Conservation (phyloP, 1,139 yeast genomes). For the Pichia kudriavzevii region DNA sequence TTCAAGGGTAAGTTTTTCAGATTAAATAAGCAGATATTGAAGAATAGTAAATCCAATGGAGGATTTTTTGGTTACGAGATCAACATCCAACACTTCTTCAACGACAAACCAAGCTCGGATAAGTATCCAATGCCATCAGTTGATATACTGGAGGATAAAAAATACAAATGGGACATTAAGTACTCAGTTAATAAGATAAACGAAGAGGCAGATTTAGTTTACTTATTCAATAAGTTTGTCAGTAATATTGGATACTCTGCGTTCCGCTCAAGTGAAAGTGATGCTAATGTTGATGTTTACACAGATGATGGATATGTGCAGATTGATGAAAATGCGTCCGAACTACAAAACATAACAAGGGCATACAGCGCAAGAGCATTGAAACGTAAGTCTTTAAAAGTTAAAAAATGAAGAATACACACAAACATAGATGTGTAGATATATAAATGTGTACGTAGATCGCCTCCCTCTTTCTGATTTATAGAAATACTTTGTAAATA, state of each 20-base stretch:
- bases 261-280: constrained; percentile 18
- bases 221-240: constrained; percentile 18
- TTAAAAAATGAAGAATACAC: background rate
- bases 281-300: constrained; percentile 16
- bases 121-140: constrained; percentile 24
- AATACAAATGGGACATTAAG: constrained; percentile 22
- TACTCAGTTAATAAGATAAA: constrained; percentile 20
- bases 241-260: constrained; percentile 19
- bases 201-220: constrained; percentile 8
- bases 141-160: constrained; percentile 16
- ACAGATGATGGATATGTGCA: constrained; percentile 17
- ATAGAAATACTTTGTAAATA: background rate
- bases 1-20: constrained; percentile 11
- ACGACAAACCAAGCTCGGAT: constrained; percentile 15
- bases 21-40: constrained; percentile 14
- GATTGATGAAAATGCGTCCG: constrained; percentile 25
- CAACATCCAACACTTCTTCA: constrained; percentile 21
- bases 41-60: constrained; percentile 8
- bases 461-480: background rate
- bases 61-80: constrained; percentile 22
- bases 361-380: constrained; percentile 33
- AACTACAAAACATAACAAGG: constrained; percentile 30
- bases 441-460: background rate
- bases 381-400: constrained; percentile 15
- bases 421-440: background rate